These are phyloP conservation scores for Yamadazyma sp. DNA, from an alignment of 805 yeast species.

Conservation along the genomic window DNA sequence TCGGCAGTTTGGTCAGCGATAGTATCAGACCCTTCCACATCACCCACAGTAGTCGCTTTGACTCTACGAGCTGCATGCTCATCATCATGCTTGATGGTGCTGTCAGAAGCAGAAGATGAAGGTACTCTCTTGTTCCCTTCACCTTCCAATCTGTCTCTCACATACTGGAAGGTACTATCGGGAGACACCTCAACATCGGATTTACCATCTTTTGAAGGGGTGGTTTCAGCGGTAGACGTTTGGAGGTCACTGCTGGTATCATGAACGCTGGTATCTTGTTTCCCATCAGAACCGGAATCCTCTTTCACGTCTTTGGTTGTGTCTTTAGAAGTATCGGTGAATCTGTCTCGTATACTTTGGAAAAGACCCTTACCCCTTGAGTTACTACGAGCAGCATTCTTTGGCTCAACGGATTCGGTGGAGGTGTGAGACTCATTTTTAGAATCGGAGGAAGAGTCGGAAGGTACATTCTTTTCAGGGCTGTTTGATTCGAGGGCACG, in stretches of 20 bases:
- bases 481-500: not conserved
- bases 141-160: conserved; percentile 9
- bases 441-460: not conserved
- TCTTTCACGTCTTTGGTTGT: conserved; percentile 6
- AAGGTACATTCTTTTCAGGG: not conserved
- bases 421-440: conserved; percentile 9
- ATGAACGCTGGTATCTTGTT: conserved; percentile 7
- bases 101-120: conserved; percentile 14
- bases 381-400: conserved; percentile 13
- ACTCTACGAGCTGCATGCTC: conserved; percentile 1
- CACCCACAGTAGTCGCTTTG: not conserved
- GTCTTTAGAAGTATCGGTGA: conserved; percentile 16
- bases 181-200: conserved; percentile 13
- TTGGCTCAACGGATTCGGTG: conserved; percentile 12
- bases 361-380: conserved; percentile 28
- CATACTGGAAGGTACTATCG: conserved; percentile 12
- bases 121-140: conserved; percentile 12
- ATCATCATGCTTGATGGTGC: conserved; percentile 12
- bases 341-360: conserved; percentile 34
- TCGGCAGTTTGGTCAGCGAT: too few relatives aligned
- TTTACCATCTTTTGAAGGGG: conserved; percentile 25
- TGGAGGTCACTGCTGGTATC: conserved; percentile 21
- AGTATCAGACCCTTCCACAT: too few relatives aligned
- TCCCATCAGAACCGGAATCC: conserved; percentile 11
- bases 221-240: conserved; percentile 31